These are phyloP conservation scores for Carpinus fangiana DNA, from an alignment of 306 rosid species.

Conservation along the genomic window DNA sequence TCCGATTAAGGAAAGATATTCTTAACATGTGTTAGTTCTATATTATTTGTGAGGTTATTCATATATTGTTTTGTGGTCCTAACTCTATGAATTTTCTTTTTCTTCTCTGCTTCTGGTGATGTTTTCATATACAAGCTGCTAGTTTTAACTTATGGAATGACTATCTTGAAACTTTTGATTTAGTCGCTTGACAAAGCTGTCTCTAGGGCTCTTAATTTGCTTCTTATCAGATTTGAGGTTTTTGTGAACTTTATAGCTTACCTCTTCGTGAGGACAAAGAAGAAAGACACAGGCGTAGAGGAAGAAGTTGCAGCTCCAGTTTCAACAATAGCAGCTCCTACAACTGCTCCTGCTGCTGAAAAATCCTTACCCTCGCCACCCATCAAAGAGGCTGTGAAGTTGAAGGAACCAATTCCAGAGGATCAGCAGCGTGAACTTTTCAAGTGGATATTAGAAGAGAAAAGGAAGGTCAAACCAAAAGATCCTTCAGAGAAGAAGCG, in stretches of 20 bases:
- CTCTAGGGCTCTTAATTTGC: constrained; percentile 12
- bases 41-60: background rate
- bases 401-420: constrained; percentile 68
- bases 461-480: constrained; percentile 74
- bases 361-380: constrained; percentile 35
- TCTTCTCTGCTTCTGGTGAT: background rate
- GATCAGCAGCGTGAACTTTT: constrained; percentile 70
- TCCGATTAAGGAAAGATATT: background rate
- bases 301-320: constrained; percentile 37
- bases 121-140: too few species aligned
- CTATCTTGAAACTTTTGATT: background rate
- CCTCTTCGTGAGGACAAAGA: constrained; percentile 64
- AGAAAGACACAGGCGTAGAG: constrained; percentile 53
- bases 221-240: constrained; percentile 33
- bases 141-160: background rate
- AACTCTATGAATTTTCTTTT: background rate
- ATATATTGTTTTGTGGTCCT: background rate
- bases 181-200: constrained; percentile 10
- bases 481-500: constrained; percentile 70
- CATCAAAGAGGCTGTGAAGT: constrained; percentile 43
- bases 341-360: constrained; percentile 34
- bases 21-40: background rate
- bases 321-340: constrained; percentile 47
- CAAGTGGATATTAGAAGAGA: constrained; percentile 95
- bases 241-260: constrained; percentile 60